Base-by-base conservation (phyloP, 306 rosid species). In the Rosa multiflora region DNA sequence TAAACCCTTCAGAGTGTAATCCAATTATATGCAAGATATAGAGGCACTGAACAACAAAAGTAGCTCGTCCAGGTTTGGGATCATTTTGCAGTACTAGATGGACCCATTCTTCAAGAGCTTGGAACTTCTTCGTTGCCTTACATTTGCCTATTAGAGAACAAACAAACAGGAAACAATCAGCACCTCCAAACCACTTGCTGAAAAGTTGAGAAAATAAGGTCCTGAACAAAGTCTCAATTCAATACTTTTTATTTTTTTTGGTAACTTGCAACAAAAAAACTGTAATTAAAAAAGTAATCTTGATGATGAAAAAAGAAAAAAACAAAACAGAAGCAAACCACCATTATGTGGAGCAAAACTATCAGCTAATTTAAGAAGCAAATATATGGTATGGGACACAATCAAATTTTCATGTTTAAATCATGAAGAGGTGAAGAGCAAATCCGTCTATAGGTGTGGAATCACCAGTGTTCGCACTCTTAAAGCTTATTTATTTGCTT, bases 51-150 rank as follows among this genome's bases (percentile, higher is more conserved):
- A 90, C 84, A 83, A 87, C 83, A 87, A 92, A 95, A 68, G 92
- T 82, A 76, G 90, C 90, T 66, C 98, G 96, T 79, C 96, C 99
- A 76, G 91, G 92, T 80, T 84, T 88, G 73, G 98, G 99, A 82
- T 80, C 85, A 82, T 93, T 95, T 40, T 84, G 91, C 47, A 95
- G 92, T 74, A 81, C 96, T 69, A 86, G 91, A 86, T 55, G 81
- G 18, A 95, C 86, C 73, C 89, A 94, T 44, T 93, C 85, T 79
- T 93, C 94, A 89, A 95, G 98, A 44, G 84, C 90, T 79, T 89
- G 92, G 82, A 95, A 93, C 89, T 91, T 95, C 80, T 82, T 86
- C 13, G 91, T 86, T 29, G 97, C 99, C 86, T 93, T 95, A 74
- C 87, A 84, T 46, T 94, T 92, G 70, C 99, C 99, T 95, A 72